Conservation (phyloP, 768 basidiomycete species). For the Cystofilobasidium bisporidii region DNA sequence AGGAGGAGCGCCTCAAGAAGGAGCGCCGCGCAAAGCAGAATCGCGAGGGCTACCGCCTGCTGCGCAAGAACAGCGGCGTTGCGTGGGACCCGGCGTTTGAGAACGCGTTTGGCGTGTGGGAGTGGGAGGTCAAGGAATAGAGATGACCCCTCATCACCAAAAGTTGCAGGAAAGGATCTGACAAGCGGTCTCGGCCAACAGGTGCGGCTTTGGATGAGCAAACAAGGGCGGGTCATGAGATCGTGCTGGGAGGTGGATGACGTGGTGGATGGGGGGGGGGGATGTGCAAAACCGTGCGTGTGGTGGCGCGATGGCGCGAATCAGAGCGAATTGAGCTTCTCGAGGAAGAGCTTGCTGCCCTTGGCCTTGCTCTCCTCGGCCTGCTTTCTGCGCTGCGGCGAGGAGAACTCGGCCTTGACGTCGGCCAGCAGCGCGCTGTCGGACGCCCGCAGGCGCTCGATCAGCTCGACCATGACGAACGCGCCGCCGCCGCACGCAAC, state of each 20-base stretch:
- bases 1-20: conserved; percentile 23
- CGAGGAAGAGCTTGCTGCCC: conserved; percentile 61
- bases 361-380: conserved; percentile 54
- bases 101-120: conserved; percentile 1
- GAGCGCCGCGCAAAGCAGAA: conserved; percentile 20
- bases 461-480: conserved; percentile 65
- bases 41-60: conserved; percentile 17
- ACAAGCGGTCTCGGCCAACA: too few species aligned
- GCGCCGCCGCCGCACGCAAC: conserved; percentile 58
- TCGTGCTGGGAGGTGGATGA: neutral
- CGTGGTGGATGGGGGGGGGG: neutral
- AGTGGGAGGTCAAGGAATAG: conserved; percentile 6
- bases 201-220: too few species aligned
- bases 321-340: conserved; percentile 42
- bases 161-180: too few species aligned
- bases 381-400: conserved; percentile 43
- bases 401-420: conserved; percentile 54
- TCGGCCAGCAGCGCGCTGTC: conserved; percentile 35
- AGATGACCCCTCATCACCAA: too few species aligned
- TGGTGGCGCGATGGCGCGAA: neutral
- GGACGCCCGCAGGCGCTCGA: conserved; percentile 48
- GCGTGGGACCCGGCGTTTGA: conserved; percentile 17
- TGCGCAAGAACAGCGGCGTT: conserved; percentile 11
- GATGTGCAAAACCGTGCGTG: neutral
- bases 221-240: neutral